A percentile compares a stretch with the other conserved stretches of the same genome.
Evolutionary conservation across 352 stramenopile genomes (phyloP).

Genomic region (Phytophthora pseudosyringae): DNA sequence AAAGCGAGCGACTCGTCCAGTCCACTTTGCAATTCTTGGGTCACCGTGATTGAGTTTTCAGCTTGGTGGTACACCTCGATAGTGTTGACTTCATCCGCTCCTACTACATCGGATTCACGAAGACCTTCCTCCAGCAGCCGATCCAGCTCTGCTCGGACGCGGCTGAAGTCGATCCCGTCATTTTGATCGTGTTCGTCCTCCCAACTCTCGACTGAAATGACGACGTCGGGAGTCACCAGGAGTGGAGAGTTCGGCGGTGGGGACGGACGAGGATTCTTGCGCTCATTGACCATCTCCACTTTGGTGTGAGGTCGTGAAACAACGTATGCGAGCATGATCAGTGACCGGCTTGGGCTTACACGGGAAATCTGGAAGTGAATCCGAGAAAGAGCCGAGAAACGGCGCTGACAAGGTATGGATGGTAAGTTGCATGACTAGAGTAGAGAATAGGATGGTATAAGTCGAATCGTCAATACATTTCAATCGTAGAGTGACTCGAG

Average conservation of each 20-base stretch:
- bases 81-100: conserved; percentile 1
- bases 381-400: conserved; percentile 7
- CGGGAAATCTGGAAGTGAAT: conserved; percentile 26
- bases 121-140: conserved; percentile 34
- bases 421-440: background rate
- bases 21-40: background rate
- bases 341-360: background rate
- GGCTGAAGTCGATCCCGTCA: conserved; percentile 36
- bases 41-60: background rate
- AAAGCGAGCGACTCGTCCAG: conserved; percentile 19
- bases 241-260: conserved; percentile 4
- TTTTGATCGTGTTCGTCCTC: conserved; percentile 6
- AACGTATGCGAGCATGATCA: conserved; percentile 28
- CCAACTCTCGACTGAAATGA: conserved; percentile 3
- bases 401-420: background rate
- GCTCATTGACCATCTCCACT: conserved; percentile 1
- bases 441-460: background rate
- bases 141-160: conserved; percentile 29
- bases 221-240: conserved; percentile 3
- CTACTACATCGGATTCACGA: conserved; percentile 12
- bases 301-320: conserved; percentile 11
- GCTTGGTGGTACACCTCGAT: conserved; percentile 9
- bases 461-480: background rate
- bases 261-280: background rate
- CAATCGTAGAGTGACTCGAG: background rate